phyloP scores from a whole-genome alignment of 2,329 filamentous ascomycete genomes.

The Cylindrodendrum hubeiense region DNA sequence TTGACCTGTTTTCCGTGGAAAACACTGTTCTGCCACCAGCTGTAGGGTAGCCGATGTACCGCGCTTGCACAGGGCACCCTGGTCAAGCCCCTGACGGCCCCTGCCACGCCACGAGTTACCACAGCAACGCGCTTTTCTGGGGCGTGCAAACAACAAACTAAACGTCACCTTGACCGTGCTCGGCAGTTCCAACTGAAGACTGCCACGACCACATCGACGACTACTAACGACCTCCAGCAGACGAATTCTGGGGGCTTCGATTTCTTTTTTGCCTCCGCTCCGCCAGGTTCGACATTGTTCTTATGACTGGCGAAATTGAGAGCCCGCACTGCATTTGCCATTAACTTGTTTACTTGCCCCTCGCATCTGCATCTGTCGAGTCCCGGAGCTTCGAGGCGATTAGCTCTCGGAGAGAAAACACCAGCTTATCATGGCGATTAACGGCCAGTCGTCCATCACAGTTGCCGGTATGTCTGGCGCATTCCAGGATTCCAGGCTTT shows the following conservation, averaged over 20 bases:
- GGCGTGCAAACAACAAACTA: constrained; percentile 37
- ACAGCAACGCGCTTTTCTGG: constrained; percentile 37
- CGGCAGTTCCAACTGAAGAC: constrained; percentile 26
- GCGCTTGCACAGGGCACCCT: constrained; percentile 25
- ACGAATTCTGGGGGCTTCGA: constrained; percentile 6
- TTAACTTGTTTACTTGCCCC: constrained; percentile 39
- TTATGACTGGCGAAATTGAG: constrained; percentile 33
- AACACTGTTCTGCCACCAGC: not conserved
- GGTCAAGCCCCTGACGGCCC: constrained; percentile 31
- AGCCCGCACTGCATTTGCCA: constrained; percentile 31
- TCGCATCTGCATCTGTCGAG: not conserved
- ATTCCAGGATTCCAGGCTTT: not conserved
- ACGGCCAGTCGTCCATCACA: constrained; percentile 66
- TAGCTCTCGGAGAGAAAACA: constrained; percentile 12
- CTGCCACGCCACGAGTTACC: constrained; percentile 29
- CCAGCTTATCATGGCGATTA: constrained; percentile 37
- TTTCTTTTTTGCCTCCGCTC: constrained; percentile 6
- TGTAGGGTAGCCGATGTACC: not conserved
- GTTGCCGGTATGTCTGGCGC: constrained; percentile 62
- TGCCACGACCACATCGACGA: constrained; percentile 27
- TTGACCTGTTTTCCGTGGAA: not conserved
- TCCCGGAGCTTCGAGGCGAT: constrained; percentile 10
- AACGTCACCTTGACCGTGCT: constrained; percentile 42
- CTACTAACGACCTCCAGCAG: constrained; percentile 30
- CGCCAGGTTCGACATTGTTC: constrained; percentile 35